Percentiles rank a stretch among this genome's conserved stretches.
phyloP scores from a whole-genome alignment of 1,284 basidiomycete species.

The Xanthoconium separans region DNA sequence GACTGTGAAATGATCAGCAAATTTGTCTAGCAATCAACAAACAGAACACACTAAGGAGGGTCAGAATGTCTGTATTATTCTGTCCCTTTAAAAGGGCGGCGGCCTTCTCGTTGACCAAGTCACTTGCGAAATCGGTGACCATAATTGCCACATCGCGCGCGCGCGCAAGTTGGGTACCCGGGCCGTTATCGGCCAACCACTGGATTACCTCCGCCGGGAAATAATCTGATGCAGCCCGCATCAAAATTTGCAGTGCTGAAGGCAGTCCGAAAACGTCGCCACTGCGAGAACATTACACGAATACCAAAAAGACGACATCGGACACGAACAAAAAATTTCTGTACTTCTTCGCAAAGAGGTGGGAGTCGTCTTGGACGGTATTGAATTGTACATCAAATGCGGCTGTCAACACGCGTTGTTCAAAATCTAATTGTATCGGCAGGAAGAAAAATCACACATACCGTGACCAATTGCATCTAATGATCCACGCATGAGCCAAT shows the following conservation, averaged over 20 bases:
- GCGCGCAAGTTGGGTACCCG: slow-evolving; percentile 36
- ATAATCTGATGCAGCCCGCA: slow-evolving; percentile 8
- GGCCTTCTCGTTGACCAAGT: slow-evolving; percentile 42
- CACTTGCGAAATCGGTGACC: slow-evolving; percentile 33
- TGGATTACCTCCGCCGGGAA: slow-evolving; percentile 31
- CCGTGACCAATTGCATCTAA: slow-evolving; percentile 46
- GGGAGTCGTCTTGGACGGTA: slow-evolving; percentile 35
- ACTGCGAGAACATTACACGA: slow-evolving; percentile 4
- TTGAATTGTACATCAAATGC: slow-evolving; percentile 43
- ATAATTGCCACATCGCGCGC: slow-evolving; percentile 28
- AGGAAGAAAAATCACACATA: slow-evolving; percentile 19
- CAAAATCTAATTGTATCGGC: not conserved
- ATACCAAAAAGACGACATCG: not conserved
- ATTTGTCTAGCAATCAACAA: not conserved
- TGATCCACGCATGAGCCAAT: slow-evolving; percentile 41
- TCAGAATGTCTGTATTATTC: slow-evolving; percentile 38
- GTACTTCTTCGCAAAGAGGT: slow-evolving; percentile 36
- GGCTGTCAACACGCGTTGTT: slow-evolving; percentile 28
- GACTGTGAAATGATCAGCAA: slow-evolving; percentile 34
- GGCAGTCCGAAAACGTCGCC: slow-evolving; percentile 16
- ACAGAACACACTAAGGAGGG: slow-evolving; percentile 37
- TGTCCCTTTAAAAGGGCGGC: slow-evolving; percentile 32
- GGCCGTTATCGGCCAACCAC: slow-evolving; percentile 34
- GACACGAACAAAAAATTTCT: slow-evolving; percentile 34
- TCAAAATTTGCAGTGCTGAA: slow-evolving; percentile 12